Conservation (phyloP, 192 early-diverging fungal species). For the Entomortierella parvispora region DNA sequence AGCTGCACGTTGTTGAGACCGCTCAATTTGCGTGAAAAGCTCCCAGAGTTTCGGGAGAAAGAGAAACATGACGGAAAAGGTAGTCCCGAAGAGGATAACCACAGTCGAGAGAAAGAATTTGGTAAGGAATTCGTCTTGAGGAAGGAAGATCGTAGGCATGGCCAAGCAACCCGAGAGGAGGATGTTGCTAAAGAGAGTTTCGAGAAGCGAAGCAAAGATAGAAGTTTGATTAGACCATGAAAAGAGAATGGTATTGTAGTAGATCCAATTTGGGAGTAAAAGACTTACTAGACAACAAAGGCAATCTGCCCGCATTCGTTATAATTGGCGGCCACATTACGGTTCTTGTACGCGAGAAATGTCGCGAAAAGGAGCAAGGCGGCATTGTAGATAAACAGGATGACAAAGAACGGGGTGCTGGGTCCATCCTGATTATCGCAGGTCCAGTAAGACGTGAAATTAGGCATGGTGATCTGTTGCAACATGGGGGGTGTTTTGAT, state of each 20-base stretch:
- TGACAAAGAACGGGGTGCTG: slow-evolving; percentile 32
- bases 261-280: no score
- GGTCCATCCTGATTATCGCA: slow-evolving; percentile 33
- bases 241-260: background rate
- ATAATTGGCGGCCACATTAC: slow-evolving; percentile 58
- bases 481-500: slow-evolving; percentile 42
- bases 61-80: slow-evolving; percentile 58
- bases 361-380: slow-evolving; percentile 54
- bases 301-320: slow-evolving; percentile 64
- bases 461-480: slow-evolving; percentile 29
- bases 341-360: slow-evolving; percentile 61
- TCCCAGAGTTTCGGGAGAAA: slow-evolving; percentile 58
- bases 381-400: slow-evolving; percentile 45
- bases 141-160: slow-evolving; percentile 51
- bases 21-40: slow-evolving; percentile 45
- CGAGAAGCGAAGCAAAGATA: background rate
- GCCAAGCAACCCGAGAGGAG: slow-evolving; percentile 55
- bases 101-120: slow-evolving; percentile 56
- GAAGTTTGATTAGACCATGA: background rate
- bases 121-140: slow-evolving; percentile 53
- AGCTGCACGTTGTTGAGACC: slow-evolving; percentile 1
- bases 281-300: slow-evolving; percentile 65
- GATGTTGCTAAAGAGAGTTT: slow-evolving; percentile 57
- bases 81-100: slow-evolving; percentile 56
- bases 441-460: slow-evolving; percentile 55